These are phyloP conservation scores for Dactylella cylindrospora DNA, from an alignment of 2,329 filamentous ascomycete genomes.

Conservation along the genomic window DNA sequence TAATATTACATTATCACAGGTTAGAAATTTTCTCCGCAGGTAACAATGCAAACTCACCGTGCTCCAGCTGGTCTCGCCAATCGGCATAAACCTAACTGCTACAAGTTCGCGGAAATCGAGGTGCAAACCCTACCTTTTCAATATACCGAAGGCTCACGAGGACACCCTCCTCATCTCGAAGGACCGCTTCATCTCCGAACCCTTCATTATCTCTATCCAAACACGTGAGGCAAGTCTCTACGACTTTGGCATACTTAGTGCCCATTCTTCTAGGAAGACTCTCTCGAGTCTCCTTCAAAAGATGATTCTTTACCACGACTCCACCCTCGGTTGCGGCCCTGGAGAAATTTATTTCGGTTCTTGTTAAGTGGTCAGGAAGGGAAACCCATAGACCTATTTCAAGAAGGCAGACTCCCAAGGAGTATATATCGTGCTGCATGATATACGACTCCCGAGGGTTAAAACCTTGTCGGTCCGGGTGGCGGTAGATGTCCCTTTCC, in stretches of 20 bases:
- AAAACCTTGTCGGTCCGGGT: conserved; percentile 56
- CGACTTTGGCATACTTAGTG: conserved; percentile 49
- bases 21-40: too few relatives aligned
- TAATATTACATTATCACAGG: too few relatives aligned
- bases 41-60: too few relatives aligned
- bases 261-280: conserved; percentile 49
- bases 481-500: conserved; percentile 58
- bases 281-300: conserved; percentile 7
- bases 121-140: conserved; percentile 49
- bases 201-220: conserved; percentile 50
- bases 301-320: neutral
- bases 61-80: too few relatives aligned
- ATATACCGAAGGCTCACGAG: conserved; percentile 50
- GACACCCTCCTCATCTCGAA: conserved; percentile 50
- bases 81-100: too few relatives aligned
- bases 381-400: conserved; percentile 58
- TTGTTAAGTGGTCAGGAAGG: conserved; percentile 1
- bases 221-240: conserved; percentile 52
- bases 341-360: neutral
- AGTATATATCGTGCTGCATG: conserved; percentile 63
- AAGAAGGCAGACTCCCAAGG: conserved; percentile 59
- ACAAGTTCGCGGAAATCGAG: too few relatives aligned
- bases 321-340: too few relatives aligned
- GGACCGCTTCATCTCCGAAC: conserved; percentile 49
- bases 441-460: conserved; percentile 53